Base-by-base conservation (phyloP, 371 early-diverging fungal species). In the Phascolomyces articulosus region DNA sequence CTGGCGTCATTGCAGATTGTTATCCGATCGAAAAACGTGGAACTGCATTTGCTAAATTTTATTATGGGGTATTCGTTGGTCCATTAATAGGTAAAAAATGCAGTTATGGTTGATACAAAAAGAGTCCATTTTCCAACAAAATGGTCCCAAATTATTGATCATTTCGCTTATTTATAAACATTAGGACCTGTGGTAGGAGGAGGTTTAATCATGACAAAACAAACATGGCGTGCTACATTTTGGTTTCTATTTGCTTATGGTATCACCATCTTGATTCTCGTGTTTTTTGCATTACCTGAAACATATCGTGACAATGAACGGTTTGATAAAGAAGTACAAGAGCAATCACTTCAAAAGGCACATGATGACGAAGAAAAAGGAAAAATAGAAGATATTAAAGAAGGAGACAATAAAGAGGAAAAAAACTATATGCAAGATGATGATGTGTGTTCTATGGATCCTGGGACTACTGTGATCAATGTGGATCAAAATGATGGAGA, bases 261-360 rank as follows among this genome's bases (percentile, higher is more conserved):
- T 28, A 75, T 71, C 7, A 73, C 55, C 2, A 31, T 84, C 56
- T 60, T 78, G 28, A 11, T 84, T 7, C 61, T 83, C 27, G 70
- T 80, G 13, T 66, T 84, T 51, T 80, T 89, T 67, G 64, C 80
- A n/a, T 62, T 89, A 53, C 88, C 88, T 0, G 91, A 91, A 65
- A 90, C 89, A 0, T 86, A 84, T 57, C 83, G 86, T 6, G 62
- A 60, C 26, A 68, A 74, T 27, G 60, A 26, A 34, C 41, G n/a
- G 31, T 70, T 64, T 24, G 69, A 69, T 44, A 10, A 21, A 21
- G 24, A 34, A 58, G 40, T 0, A 58, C 4, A 29, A 58, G 3
- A 29, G 16, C 2, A 23, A 18, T 3, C n/a, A 31, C 34, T 31
- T 56, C 18, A 29, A 4, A 27, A 55, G 21, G 10, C 7, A 8